Evolutionary conservation across 2,329 filamentous ascomycete genomes (phyloP), one percentile per base, ranked within the genome.

Genomic region (Hymenoscyphus scutula): DNA sequence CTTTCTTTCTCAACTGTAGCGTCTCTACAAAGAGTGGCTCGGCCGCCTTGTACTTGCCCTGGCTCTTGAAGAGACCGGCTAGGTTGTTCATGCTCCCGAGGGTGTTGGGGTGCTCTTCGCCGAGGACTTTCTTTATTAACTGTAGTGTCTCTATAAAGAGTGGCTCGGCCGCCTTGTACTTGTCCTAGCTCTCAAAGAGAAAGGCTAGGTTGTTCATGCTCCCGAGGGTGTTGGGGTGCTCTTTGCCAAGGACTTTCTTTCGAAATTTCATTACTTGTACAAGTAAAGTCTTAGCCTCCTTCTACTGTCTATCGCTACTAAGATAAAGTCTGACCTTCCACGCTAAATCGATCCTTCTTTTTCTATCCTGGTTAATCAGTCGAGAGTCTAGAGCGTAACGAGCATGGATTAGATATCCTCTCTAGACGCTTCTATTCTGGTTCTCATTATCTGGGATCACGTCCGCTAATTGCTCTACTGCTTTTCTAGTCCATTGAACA

Each of bases 391-490:
- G 58, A 48, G 51, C 56, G 51, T 41, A 61, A 30, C 48, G 38
- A n/a, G 58, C 53, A 56, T 67, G 64, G 29, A 58, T 58, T 48
- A 67, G 56, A 53, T 59, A 67, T 54, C 29, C 25, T 41, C 48
- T 67, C 64, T 62, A 68, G 23, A 54, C 56, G 17, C 29, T 61
- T 61, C 62, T 56, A 55, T 66, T 65, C 38, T 56, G 17, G 56
- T 68, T 51, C 25, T 62, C 34, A 48, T 29, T 30, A 19, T 54
- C 37, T 19, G 64, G 66, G 53, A 68, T 62, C 4, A 61, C 59
- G 45, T 62, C 51, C 55, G 29, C 13, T 27, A 66, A 53, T 59
- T 56, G 62, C 25, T 0, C 54, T 29, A 64, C 53, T 30, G 60
- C 58, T 15, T 30, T 53, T 58, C 55, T 27, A n/a, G 56, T 62